Conservation (phyloP, 2,329 filamentous ascomycete genomes). For the Xenoacremonium recifei region DNA sequence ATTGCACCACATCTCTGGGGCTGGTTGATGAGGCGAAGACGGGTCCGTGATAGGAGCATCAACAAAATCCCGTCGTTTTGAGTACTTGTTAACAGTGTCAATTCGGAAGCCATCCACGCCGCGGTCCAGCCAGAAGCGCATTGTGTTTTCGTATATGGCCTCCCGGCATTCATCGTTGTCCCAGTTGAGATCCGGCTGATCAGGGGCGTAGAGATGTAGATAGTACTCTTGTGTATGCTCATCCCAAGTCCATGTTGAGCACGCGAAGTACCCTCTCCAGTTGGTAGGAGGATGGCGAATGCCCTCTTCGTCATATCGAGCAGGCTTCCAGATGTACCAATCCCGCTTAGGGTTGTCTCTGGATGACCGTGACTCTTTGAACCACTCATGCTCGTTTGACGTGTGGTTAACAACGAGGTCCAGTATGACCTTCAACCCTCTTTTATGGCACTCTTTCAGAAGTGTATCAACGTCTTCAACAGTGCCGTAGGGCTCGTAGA, state of each 20-base stretch:
- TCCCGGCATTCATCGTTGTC: conserved; percentile 63
- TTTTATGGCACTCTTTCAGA: conserved; percentile 56
- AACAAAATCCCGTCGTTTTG: conserved; percentile 56
- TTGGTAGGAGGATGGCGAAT: conserved; percentile 59
- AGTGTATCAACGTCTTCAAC: conserved; percentile 64
- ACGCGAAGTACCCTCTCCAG: conserved; percentile 47
- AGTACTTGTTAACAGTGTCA: conserved; percentile 68
- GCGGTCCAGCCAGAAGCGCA: conserved; percentile 72
- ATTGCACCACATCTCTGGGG: conserved; percentile 53
- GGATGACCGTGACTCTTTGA: conserved; percentile 51
- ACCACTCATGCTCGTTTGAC: conserved; percentile 54
- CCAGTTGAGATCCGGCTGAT: conserved; percentile 79
- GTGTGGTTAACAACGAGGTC: conserved; percentile 76
- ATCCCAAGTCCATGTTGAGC: conserved; percentile 53
- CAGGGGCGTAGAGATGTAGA: conserved; percentile 61
- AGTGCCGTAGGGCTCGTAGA: conserved; percentile 66
- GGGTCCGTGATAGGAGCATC: conserved; percentile 48
- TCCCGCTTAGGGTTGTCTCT: conserved; percentile 53
- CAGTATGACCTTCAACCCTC: conserved; percentile 66
- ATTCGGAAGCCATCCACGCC: conserved; percentile 66
- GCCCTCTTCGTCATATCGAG: conserved; percentile 52
- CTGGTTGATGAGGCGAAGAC: conserved; percentile 39
- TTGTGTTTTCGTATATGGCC: conserved; percentile 64
- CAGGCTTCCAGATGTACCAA: conserved; percentile 66
- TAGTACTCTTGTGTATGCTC: conserved; percentile 52